Conservation (phyloP, 2,329 filamentous ascomycete genomes). For the Grosmannia penicillata region DNA sequence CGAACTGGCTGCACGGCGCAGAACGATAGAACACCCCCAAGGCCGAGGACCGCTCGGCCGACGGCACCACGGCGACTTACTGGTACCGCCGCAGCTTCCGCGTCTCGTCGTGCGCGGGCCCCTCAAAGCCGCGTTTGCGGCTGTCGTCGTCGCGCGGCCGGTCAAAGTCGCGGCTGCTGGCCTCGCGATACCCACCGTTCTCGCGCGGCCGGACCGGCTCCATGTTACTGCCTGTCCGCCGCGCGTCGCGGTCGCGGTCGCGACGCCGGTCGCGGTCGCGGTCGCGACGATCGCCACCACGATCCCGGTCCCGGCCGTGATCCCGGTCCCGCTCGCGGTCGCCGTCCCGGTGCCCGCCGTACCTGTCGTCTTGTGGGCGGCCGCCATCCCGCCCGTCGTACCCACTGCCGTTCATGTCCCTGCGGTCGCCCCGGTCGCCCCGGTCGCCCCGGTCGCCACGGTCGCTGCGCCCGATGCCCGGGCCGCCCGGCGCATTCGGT, state of each 20-base stretch:
- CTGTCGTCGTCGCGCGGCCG: conserved; percentile 37
- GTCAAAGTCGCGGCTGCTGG: conserved; percentile 11
- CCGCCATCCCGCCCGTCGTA: conserved; percentile 30
- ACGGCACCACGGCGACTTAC: no score
- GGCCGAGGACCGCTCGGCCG: no score
- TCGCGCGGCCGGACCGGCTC: conserved; percentile 14
- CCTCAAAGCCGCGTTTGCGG: conserved; percentile 60
- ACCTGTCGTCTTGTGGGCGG: conserved; percentile 28
- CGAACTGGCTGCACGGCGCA: conserved; percentile 16
- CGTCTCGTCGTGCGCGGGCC: conserved; percentile 66
- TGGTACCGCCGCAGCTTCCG: conserved; percentile 51
- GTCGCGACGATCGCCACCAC: conserved; percentile 9
- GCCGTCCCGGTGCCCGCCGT: conserved; percentile 32
- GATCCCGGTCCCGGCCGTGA: conserved; percentile 35
- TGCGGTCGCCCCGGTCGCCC: conserved; percentile 25
- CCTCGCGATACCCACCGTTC: conserved; percentile 18
- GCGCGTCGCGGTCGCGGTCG: conserved; percentile 27
- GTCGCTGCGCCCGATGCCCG: conserved; percentile 26
- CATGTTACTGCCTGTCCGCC: conserved; percentile 16
- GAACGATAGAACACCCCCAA: not conserved
- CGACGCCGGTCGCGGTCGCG: conserved; percentile 31
- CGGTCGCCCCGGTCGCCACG: not conserved
- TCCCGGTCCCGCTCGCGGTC: conserved; percentile 17
- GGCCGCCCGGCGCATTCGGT: conserved; percentile 45
- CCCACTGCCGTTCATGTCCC: conserved; percentile 29